Conservation (phyloP, 352 stramenopile species). For the Peronospora belbahrii region DNA sequence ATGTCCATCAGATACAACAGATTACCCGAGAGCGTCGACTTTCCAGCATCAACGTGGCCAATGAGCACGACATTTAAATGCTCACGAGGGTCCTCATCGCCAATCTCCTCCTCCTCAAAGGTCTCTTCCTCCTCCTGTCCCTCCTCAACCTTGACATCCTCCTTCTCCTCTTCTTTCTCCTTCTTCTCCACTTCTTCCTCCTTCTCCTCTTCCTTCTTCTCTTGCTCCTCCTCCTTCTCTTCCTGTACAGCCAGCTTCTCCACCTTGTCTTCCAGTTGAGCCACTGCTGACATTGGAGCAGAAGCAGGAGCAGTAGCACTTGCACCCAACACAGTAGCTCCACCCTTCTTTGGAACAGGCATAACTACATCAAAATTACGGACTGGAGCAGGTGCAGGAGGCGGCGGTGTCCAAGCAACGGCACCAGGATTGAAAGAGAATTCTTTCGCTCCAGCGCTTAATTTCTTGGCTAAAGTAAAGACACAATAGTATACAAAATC, state of each 20-base stretch:
- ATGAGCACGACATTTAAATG: constrained; percentile 99
- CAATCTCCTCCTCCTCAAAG: constrained; percentile 61
- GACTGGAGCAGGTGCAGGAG: constrained; percentile 31
- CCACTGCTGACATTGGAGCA: constrained; percentile 19
- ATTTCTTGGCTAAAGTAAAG: constrained; percentile 40
- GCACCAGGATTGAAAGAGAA: constrained; percentile 78
- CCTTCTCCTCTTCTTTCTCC: constrained; percentile 18
- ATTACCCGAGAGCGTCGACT: constrained; percentile 96
- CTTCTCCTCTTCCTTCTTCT: constrained; percentile 11
- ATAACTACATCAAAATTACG: constrained; percentile 58
- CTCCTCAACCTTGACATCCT: constrained; percentile 26
- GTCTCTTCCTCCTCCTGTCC: constrained; percentile 43
- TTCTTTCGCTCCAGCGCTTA: constrained; percentile 55
- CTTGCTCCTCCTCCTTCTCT: constrained; percentile 15
- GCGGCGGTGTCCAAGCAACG: constrained; percentile 47
- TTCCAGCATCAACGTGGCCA: constrained; percentile 98
- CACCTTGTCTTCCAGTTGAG: constrained; percentile 25
- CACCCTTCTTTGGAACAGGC: constrained; percentile 67
- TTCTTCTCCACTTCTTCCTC: constrained; percentile 18
- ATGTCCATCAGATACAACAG: constrained; percentile 98
- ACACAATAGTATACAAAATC: too few species aligned
- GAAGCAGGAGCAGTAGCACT: constrained; percentile 15
- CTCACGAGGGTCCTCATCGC: constrained; percentile 92
- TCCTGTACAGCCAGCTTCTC: constrained; percentile 21
- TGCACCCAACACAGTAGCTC: constrained; percentile 29